Evolutionary conservation across 2,329 filamentous ascomycete species (phyloP), one percentile per base, ranked within the genome.

Genomic region (Fusarium sp.): DNA sequence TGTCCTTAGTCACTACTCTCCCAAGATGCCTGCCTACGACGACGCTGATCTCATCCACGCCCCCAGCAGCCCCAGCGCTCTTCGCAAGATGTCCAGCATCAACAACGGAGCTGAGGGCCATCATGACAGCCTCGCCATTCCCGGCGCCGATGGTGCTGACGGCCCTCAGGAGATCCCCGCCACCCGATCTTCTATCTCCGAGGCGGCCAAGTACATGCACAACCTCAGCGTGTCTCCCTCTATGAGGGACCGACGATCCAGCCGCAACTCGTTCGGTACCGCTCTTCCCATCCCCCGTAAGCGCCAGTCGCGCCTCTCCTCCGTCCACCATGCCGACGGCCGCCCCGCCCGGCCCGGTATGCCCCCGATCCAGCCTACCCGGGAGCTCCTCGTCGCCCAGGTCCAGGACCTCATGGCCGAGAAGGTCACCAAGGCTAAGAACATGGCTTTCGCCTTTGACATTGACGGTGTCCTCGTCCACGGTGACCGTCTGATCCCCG

Each of bases 391-490:
- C 65, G 89, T 89, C 38, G 87, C 89, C 5, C 91, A 92, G 79
- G 84, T 92, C 21, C 91, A 94, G 80, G 88, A 90, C 67, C 83
- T 93, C 69, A 84, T 87, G 71, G 80, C 85, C 58, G 86, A 90
- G 72, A 92, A 91, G 82, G 91, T 92, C 17, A 81, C 81, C 31
- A 85, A 86, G 60, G 91, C 90, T 61, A 93, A 93, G 85, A 90
- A 93, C 82, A 93, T 94, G 90, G 73, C 73, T 8, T 94, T 94
- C 70, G 92, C 90, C 74, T 94, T 94, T 69, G 92, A 94, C 73
- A 96, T 98, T 77, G 94, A 98, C 76, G 94, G 94, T 69, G 94
- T 98, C 15, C 89, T 98, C 15, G 84, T 97, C 39, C 93, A 94
- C 75, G 91, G 91, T 65, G 89, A 92, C 11, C 88, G 90, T 69